Conservation (phyloP, 148 eudicot species). For the Fagopyrum esculentum region DNA sequence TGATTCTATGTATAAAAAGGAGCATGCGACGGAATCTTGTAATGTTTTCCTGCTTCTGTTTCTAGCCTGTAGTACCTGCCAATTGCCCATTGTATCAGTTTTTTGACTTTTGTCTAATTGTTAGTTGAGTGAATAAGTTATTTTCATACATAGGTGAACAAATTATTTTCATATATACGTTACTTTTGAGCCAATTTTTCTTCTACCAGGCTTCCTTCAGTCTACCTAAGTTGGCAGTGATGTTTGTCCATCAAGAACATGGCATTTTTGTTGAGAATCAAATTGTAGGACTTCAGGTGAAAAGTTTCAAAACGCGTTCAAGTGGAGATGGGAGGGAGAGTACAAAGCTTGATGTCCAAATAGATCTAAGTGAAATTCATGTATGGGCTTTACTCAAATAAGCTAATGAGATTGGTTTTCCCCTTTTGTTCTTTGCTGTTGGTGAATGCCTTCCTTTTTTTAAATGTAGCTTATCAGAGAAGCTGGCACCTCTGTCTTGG, state of each 20-base stretch:
- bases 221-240: constrained; percentile 72
- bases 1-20: not conserved
- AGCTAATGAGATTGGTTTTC: not conserved
- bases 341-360: constrained; percentile 77
- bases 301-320: constrained; percentile 58
- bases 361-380: constrained; percentile 94
- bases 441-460: constrained; percentile 8
- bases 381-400: constrained; percentile 33
- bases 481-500: constrained; percentile 64
- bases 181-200: not conserved
- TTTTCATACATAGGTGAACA: not conserved
- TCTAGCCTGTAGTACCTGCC: not conserved
- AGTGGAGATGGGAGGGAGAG: constrained; percentile 82
- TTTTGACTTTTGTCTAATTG: not conserved
- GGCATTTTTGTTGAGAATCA: constrained; percentile 63
- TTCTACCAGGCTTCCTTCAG: constrained; percentile 47
- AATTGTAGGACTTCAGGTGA: constrained; percentile 81
- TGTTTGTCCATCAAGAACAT: constrained; percentile 52
- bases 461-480: constrained; percentile 65
- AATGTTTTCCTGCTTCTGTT: not conserved
- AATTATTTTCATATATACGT: not conserved
- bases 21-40: not conserved
- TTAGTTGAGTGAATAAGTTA: not conserved
- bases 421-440: constrained; percentile 1
- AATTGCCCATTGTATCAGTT: not conserved